Percentiles rank a stretch among this genome's conserved stretches.
These are phyloP conservation scores for Xylaria scruposa DNA, from an alignment of 495 filamentous ascomycete genomes.

Conservation along the genomic window DNA sequence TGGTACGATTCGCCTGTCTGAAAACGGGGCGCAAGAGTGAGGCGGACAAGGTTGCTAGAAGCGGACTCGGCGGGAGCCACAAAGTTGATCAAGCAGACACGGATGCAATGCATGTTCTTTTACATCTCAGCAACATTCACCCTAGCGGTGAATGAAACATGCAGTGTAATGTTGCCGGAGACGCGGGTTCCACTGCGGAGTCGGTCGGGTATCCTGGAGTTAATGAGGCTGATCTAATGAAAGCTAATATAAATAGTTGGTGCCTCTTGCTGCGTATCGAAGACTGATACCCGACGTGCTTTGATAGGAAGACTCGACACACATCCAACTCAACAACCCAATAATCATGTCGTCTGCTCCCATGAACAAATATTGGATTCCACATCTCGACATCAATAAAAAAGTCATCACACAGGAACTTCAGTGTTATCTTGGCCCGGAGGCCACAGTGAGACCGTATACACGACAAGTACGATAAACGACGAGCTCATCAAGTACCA, in stretches of 20 bases:
- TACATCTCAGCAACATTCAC: conserved; percentile 29
- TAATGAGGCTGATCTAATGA: conserved; percentile 20
- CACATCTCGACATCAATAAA: conserved; percentile 62
- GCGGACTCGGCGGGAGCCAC: conserved; percentile 37
- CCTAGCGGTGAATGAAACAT: conserved; percentile 23
- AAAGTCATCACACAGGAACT: conserved; percentile 64
- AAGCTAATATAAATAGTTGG: conserved; percentile 25
- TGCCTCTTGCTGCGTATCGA: conserved; percentile 11
- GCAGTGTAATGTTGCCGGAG: conserved; percentile 19
- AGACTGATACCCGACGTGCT: conserved; percentile 2
- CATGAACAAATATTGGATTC: conserved; percentile 65
- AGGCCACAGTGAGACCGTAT: conserved; percentile 60
- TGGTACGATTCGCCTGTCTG: conserved; percentile 35
- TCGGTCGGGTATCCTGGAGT: conserved; percentile 12
- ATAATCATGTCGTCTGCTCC: conserved; percentile 49
- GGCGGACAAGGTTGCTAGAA: conserved; percentile 41
- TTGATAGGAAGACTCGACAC: conserved; percentile 16
- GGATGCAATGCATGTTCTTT: conserved; percentile 37
- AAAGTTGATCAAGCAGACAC: conserved; percentile 31
- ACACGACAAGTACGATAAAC: conserved; percentile 54
- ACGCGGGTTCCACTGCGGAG: conserved; percentile 20
- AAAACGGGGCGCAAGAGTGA: conserved; percentile 46
- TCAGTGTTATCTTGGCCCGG: conserved; percentile 61
- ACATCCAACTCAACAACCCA: conserved; percentile 27
- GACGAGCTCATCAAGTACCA: conserved; percentile 25